Percentiles rank a stretch among this genome's conserved stretches.
Evolutionary conservation across 805 yeast species (phyloP).

Genomic region (Grigorovia jiainica): DNA sequence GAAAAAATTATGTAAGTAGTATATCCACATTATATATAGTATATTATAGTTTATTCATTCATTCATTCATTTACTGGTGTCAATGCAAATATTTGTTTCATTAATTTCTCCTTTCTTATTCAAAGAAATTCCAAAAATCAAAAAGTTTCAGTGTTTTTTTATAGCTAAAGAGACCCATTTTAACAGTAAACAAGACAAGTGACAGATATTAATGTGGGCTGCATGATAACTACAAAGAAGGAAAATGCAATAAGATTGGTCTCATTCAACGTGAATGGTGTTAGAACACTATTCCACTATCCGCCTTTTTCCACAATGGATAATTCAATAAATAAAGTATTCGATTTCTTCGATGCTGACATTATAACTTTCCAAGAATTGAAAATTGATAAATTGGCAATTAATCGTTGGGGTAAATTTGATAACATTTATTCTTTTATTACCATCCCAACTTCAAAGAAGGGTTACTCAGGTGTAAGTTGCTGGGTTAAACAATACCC

Average conservation of each 20-base stretch:
- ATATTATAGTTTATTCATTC: background rate
- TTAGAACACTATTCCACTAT: slow-evolving; percentile 69
- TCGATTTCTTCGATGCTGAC: slow-evolving; percentile 55
- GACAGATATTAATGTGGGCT: background rate
- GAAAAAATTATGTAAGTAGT: slow-evolving; percentile 11
- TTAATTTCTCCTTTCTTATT: no score
- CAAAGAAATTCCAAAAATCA: no score
- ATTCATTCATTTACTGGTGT: no score
- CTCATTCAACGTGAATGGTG: slow-evolving; percentile 80
- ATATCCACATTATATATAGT: background rate
- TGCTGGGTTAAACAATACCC: slow-evolving; percentile 55
- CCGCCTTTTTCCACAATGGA: slow-evolving; percentile 66
- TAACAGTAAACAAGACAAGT: no score
- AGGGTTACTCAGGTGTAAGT: slow-evolving; percentile 91
- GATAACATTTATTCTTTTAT: slow-evolving; percentile 56
- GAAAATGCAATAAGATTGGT: slow-evolving; percentile 23
- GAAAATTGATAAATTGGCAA: slow-evolving; percentile 43
- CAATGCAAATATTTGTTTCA: no score
- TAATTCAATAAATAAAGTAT: slow-evolving; percentile 31
- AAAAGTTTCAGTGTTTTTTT: no score
- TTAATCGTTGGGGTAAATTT: slow-evolving; percentile 38
- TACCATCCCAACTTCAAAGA: slow-evolving; percentile 54
- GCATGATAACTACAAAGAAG: background rate
- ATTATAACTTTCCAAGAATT: slow-evolving; percentile 82
- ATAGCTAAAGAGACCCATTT: no score